phyloP scores from a whole-genome alignment of 202 grass and related monocot species.

The Cymbopogon flexuosus region DNA sequence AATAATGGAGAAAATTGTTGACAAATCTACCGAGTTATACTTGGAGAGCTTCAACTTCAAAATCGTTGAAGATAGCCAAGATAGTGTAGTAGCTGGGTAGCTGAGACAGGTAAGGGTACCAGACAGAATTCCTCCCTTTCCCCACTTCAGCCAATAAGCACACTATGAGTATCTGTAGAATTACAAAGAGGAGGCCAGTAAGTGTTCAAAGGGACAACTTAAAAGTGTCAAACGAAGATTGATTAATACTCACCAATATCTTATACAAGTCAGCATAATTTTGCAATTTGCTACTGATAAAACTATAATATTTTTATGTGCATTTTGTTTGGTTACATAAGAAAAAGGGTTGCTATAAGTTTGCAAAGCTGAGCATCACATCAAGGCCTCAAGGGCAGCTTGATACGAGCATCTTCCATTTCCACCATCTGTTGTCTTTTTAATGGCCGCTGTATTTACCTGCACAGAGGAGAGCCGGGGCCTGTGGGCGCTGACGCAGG shows the following conservation, averaged over 20 bases:
- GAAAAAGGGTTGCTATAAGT: neutral
- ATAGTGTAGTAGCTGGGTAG: conserved; percentile 67
- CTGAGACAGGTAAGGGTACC: conserved; percentile 80
- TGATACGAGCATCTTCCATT: neutral
- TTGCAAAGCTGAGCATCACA: neutral
- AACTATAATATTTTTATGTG: neutral
- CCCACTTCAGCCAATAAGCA: conserved; percentile 76
- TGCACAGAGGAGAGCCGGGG: conserved; percentile 50
- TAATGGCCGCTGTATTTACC: conserved; percentile 13
- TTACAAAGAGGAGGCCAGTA: conserved; percentile 13
- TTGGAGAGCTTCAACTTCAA: conserved; percentile 76
- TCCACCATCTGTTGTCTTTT: neutral
- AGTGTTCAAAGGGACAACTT: conserved; percentile 3
- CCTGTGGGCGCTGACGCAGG: conserved; percentile 25
- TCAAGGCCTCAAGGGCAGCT: neutral
- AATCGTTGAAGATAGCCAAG: conserved; percentile 63
- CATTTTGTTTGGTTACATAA: conserved; percentile 2
- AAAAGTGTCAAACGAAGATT: neutral
- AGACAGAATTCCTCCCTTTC: conserved; percentile 63
- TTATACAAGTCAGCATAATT: neutral
- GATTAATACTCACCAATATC: neutral
- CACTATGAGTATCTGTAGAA: conserved; percentile 56
- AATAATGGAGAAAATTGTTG: neutral
- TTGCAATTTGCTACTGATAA: neutral
- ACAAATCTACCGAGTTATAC: conserved; percentile 51